phyloP scores from a whole-genome alignment of 2,329 filamentous ascomycete species.

The Aspergillus sp. region DNA sequence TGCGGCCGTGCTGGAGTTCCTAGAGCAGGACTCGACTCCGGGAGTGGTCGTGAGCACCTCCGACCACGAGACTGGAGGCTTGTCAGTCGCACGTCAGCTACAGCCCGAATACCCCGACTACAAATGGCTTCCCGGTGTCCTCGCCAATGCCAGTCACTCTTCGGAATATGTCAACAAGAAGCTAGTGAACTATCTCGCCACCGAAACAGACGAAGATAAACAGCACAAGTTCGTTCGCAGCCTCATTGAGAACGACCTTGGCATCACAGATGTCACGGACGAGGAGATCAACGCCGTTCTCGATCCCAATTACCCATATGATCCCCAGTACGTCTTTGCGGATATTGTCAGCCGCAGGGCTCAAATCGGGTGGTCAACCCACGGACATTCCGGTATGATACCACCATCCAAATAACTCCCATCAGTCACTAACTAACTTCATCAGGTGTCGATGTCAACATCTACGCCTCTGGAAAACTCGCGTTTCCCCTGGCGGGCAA shows the following conservation, averaged over 20 bases:
- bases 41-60: slow-evolving; percentile 86
- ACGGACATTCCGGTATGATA: slow-evolving; percentile 71
- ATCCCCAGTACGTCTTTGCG: slow-evolving; percentile 66
- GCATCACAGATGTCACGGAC: slow-evolving; percentile 71
- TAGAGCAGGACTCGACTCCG: slow-evolving; percentile 69
- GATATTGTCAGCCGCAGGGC: slow-evolving; percentile 85
- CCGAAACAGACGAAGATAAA: slow-evolving; percentile 49
- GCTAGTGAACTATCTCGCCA: slow-evolving; percentile 62
- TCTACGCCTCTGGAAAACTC: slow-evolving; percentile 74
- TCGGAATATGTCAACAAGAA: slow-evolving; percentile 69
- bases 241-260: slow-evolving; percentile 70
- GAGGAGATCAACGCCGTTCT: slow-evolving; percentile 71
- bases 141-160: slow-evolving; percentile 76
- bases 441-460: slow-evolving; percentile 88
- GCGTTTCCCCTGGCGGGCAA: slow-evolving; percentile 73
- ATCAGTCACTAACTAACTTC: slow-evolving; percentile 12
- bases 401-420: not conserved
- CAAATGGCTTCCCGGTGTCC: slow-evolving; percentile 77
- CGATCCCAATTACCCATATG: slow-evolving; percentile 56
- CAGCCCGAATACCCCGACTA: slow-evolving; percentile 66
- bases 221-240: slow-evolving; percentile 65
- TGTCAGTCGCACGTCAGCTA: slow-evolving; percentile 75
- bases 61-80: slow-evolving; percentile 93
- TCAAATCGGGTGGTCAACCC: slow-evolving; percentile 90
- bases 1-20: slow-evolving; percentile 77